Percentiles rank a stretch among this genome's conserved stretches.
Evolutionary conservation across 129 eudicot genomes (phyloP).

Genomic region (Mikania micrantha): DNA sequence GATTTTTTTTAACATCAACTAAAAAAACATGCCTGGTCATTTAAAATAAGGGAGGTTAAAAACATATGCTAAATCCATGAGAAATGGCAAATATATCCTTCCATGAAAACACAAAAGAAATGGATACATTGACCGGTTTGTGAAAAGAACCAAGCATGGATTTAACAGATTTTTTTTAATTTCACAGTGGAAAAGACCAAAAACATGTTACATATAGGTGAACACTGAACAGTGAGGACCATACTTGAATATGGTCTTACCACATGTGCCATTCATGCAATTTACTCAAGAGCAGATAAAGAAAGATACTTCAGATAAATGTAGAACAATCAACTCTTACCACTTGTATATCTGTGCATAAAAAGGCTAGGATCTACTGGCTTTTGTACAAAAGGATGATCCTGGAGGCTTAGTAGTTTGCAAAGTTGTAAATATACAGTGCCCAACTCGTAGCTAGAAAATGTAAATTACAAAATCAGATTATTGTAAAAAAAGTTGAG

Average conservation of each 20-base stretch:
- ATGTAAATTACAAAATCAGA: not conserved
- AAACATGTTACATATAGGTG: not conserved
- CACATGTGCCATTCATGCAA: not conserved
- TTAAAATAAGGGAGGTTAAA: no score
- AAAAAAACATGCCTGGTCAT: no score
- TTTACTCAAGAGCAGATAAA: not conserved
- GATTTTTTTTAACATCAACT: no score
- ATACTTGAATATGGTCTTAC: not conserved
- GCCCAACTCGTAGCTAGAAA: constrained; percentile 61
- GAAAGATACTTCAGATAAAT: not conserved
- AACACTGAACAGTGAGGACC: not conserved
- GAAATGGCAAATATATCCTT: no score
- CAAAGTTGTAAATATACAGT: constrained; percentile 68
- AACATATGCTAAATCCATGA: no score
- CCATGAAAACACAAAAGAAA: not conserved
- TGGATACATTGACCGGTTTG: not conserved
- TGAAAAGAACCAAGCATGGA: not conserved
- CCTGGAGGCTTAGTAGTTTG: constrained; percentile 52
- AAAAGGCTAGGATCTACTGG: constrained; percentile 83
- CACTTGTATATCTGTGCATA: constrained; percentile 58
- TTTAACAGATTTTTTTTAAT: not conserved
- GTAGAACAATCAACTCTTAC: constrained; percentile 29
- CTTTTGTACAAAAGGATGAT: constrained; percentile 61
- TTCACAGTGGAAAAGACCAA: not conserved
- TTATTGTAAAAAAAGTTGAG: not conserved